phyloP scores from a whole-genome alignment of 768 basidiomycete genomes.

The Pleurotus tuber-regium region DNA sequence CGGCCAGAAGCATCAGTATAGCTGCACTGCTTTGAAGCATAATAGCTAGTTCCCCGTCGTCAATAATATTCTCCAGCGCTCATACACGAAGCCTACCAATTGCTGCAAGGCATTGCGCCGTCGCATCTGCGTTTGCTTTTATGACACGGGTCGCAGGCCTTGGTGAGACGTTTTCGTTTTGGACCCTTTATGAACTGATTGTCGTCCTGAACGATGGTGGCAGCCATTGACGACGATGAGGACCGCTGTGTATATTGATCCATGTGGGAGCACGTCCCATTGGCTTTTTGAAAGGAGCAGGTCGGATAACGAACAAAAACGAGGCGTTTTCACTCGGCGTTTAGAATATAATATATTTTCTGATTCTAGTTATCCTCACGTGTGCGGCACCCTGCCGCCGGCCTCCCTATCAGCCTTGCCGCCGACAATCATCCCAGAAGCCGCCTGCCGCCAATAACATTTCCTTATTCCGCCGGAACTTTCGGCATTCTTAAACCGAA shows the following conservation, averaged over 20 bases:
- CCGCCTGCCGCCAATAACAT: not conserved
- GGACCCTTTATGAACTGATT: slow-evolving; percentile 41
- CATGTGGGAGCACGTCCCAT: slow-evolving; percentile 5
- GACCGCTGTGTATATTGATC: slow-evolving; percentile 3
- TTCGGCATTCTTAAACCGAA: slow-evolving; percentile 1
- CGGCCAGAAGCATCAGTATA: slow-evolving; percentile 81
- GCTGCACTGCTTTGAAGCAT: slow-evolving; percentile 76
- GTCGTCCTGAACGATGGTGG: slow-evolving; percentile 26
- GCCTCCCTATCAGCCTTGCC: slow-evolving; percentile 10
- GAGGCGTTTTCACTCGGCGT: slow-evolving; percentile 12
- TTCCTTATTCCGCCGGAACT: not conserved
- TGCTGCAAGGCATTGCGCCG: slow-evolving; percentile 77
- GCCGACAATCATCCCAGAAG: slow-evolving; percentile 8
- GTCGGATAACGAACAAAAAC: slow-evolving; percentile 12
- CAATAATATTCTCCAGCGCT: slow-evolving; percentile 12
- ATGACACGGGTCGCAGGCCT: slow-evolving; percentile 82
- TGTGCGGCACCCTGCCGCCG: slow-evolving; percentile 11
- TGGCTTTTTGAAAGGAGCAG: slow-evolving; percentile 9
- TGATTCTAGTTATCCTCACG: slow-evolving; percentile 3
- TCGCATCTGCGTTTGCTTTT: slow-evolving; percentile 84
- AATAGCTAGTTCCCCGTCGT: slow-evolving; percentile 48
- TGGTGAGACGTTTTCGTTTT: slow-evolving; percentile 55
- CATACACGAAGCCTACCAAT: slow-evolving; percentile 52
- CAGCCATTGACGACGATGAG: slow-evolving; percentile 14
- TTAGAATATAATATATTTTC: slow-evolving; percentile 6